Percentiles rank a stretch among this genome's conserved stretches.
Conservation (phyloP, 2,329 filamentous ascomycete species). For the Sarocladium oryzae region DNA sequence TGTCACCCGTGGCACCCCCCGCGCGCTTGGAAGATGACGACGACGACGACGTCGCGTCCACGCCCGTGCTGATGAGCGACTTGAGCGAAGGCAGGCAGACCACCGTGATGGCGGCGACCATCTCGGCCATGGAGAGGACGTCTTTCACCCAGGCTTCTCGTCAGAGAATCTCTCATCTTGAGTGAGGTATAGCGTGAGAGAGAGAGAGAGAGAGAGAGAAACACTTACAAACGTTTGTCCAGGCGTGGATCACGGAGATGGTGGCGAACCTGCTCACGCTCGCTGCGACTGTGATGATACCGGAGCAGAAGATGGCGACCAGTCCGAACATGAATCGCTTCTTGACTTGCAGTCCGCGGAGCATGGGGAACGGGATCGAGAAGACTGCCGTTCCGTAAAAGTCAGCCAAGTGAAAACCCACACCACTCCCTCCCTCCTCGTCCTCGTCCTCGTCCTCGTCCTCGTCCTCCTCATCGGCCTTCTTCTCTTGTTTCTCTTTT, state of each 20-base stretch:
- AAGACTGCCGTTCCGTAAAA: constrained; percentile 12
- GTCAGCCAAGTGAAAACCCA: no score
- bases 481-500: no score
- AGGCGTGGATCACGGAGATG: constrained; percentile 14
- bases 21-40: no score
- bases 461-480: no score
- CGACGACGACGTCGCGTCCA: constrained; percentile 8
- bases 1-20: constrained; percentile 7
- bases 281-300: constrained; percentile 15
- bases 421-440: no score
- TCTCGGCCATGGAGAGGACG: constrained; percentile 17
- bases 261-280: constrained; percentile 16
- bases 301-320: constrained; percentile 13
- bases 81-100: constrained; percentile 17
- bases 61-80: constrained; percentile 15
- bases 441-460: no score
- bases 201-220: background rate
- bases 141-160: constrained; percentile 8
- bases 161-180: background rate
- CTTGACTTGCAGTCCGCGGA: constrained; percentile 14
- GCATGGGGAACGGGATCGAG: constrained; percentile 15
- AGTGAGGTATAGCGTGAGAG: background rate
- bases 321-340: constrained; percentile 15
- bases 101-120: constrained; percentile 17
- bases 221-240: constrained; percentile 18